Base-by-base conservation (phyloP, 441 rosid species). In the Gossypium davidsonii region DNA sequence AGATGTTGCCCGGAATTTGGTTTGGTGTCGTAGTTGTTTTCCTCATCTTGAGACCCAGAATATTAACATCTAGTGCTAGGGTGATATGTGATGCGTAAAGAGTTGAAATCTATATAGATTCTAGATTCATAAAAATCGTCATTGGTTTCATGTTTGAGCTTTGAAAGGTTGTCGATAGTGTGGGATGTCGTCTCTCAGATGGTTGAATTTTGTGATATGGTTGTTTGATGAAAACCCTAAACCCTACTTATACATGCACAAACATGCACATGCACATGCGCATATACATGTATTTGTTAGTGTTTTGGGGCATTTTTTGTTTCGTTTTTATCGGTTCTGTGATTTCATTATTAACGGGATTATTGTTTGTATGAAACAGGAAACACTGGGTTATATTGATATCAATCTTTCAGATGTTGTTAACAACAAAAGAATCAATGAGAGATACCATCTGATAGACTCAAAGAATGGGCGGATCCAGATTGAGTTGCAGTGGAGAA, bases 401-500 rank as follows among this genome's bases (percentile, higher is more conserved):
- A 87, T 94, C 62, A 79, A 70, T 70, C 96, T 91, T 65, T 79
- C 87, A 2, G 97, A 94, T 77, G 98, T 88, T 17, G 88, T 94
- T 70, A 85, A 65, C 90, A 94, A 94, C 91, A 87, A 81, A 73
- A 82, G 97, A 73, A 89, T 90, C 83, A 92, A 92, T 59, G 92
- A 91, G 89, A 89, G 80, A 87, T 89, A 84, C 79, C 95, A 92
- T 76, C 96, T 94, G 23, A 94, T 94, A 64, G 97, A 90, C 87
- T 94, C 98, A 0, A 94, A 79, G 85, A 92, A 91, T 25, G 97
- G 98, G 7, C 74, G 79, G 81, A 83, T 94, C 79, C 97, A 89
- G 77, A 76, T 94, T 44, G 98, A 94, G 86, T 71, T 92, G 80
- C 92, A 88, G 76, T 94, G 98, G 98, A 84, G 91, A 83, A 87